Evolutionary conservation across 108 stramenopile species (phyloP), one percentile per base, ranked within the genome.

Genomic region (Aurantiochytrium sp.): DNA sequence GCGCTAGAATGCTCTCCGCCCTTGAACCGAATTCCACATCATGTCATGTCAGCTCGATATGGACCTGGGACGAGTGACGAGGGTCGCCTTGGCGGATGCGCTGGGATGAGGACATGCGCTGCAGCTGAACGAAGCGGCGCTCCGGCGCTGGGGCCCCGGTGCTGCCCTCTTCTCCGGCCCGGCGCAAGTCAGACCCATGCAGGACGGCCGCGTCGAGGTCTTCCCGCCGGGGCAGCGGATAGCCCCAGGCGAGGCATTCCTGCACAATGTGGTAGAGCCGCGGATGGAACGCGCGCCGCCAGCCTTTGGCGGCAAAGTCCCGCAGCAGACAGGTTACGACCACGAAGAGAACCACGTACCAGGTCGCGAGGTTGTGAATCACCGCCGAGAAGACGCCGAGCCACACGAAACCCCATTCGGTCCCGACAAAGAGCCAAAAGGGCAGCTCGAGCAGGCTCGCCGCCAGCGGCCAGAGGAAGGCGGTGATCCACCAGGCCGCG

Each of bases 361-460:
- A 39, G 42, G 41, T 19, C 8, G 69, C 4, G n/a, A 8, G 37
- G 22, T 39, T 81, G 42, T n/a, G 27, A 27, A 45, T 45, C 0
- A 45, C 42, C 5, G 37, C 4, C 5, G 41, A 45, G 36, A 81
- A 81, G 24, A 81, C 69, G 24, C 42, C 37, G n/a, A 45, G 69
- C 69, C 69, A 81, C 37, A 45, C 41, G 36, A 81, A 81, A 0
- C 69, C 69, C 69, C 69, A 81, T 10, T 81, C 69, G 5, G 55
- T n/a, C 4, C 69, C 69, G 8, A 45, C 69, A 45, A n/a, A 45
- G 27, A 45, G 37, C 69, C 69, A 81, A 21, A 81, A 27, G 27
- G 69, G 69, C 1, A 81, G 22, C 42, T 81, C 69, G 42, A 81
- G n/a, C 22, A 81, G 24, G 17, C 21, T 39, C 0, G 69, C 69